These are phyloP conservation scores for Phyllachora maydis DNA, from an alignment of 2,329 filamentous ascomycete genomes.

Conservation along the genomic window DNA sequence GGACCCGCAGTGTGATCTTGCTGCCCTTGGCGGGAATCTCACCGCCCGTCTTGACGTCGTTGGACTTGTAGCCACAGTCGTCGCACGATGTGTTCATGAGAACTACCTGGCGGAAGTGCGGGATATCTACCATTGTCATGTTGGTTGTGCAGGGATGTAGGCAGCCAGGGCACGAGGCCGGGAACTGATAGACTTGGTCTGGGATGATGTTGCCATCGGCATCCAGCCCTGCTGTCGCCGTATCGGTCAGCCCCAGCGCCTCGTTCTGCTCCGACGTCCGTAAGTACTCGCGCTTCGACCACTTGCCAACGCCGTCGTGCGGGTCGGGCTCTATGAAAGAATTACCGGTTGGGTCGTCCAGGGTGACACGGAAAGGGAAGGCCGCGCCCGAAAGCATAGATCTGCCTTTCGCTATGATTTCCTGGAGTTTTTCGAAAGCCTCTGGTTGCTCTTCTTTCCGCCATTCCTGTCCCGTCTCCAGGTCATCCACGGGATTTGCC, in stretches of 20 bases:
- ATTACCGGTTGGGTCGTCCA: slow-evolving; percentile 89
- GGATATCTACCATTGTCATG: slow-evolving; percentile 98
- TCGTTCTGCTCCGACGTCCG: slow-evolving; percentile 76
- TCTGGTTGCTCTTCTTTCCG: slow-evolving; percentile 63
- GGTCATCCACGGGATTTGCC: slow-evolving; percentile 54
- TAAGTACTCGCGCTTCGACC: slow-evolving; percentile 66
- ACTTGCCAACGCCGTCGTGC: slow-evolving; percentile 65
- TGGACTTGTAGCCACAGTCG: slow-evolving; percentile 80
- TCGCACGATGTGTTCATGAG: slow-evolving; percentile 90
- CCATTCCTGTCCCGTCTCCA: slow-evolving; percentile 64
- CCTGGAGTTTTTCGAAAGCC: slow-evolving; percentile 55
- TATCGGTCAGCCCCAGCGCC: slow-evolving; percentile 54
- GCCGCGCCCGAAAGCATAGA: slow-evolving; percentile 58
- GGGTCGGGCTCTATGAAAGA: slow-evolving; percentile 87
- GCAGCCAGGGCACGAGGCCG: slow-evolving; percentile 80
- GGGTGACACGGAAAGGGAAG: slow-evolving; percentile 72
- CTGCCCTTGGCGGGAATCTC: slow-evolving; percentile 73
- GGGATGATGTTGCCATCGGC: slow-evolving; percentile 66
- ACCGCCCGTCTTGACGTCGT: slow-evolving; percentile 94
- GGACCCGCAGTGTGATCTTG: slow-evolving; percentile 59
- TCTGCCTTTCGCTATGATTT: slow-evolving; percentile 51
- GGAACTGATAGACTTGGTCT: slow-evolving; percentile 84
- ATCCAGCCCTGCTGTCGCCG: slow-evolving; percentile 27
- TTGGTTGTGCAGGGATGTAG: slow-evolving; percentile 71
- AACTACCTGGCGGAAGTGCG: slow-evolving; percentile 92